Percentiles rank a stretch among this genome's conserved stretches.
Evolutionary conservation across 2,329 filamentous ascomycete genomes (phyloP).

Genomic region (Cladosporium sp.): DNA sequence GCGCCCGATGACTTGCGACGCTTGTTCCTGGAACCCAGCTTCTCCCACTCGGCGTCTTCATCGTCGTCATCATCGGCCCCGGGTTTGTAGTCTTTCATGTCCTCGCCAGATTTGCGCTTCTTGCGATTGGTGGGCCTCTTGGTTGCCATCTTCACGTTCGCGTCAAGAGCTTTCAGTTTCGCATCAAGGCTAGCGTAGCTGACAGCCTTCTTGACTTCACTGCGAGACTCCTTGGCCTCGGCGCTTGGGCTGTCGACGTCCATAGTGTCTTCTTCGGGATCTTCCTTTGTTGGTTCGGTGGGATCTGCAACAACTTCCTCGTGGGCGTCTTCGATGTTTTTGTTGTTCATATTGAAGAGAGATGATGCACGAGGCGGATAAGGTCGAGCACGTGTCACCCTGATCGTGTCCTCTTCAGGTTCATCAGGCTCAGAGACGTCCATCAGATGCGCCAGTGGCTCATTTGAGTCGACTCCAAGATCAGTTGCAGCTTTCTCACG

Average conservation of each 20-base stretch:
- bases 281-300: conserved; percentile 1
- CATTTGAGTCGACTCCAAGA: conserved; percentile 10
- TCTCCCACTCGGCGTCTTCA: conserved; percentile 28
- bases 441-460: conserved; percentile 27
- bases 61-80: conserved; percentile 23
- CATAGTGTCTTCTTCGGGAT: conserved; percentile 4
- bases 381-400: conserved; percentile 23
- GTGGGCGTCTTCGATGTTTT: conserved; percentile 23
- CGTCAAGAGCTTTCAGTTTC: conserved; percentile 35
- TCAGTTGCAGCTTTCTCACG: conserved; percentile 21
- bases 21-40: conserved; percentile 32
- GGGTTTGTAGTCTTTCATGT: conserved; percentile 35
- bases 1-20: conserved; percentile 35
- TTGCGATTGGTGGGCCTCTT: conserved; percentile 36
- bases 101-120: conserved; percentile 44
- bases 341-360: conserved; percentile 29
- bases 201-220: conserved; percentile 3
- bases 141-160: conserved; percentile 27
- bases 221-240: conserved; percentile 11
- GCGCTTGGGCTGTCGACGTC: conserved; percentile 21
- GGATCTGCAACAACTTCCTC: background rate
- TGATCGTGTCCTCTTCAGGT: conserved; percentile 28
- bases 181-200: conserved; percentile 30
- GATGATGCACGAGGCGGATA: conserved; percentile 30
- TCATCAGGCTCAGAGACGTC: conserved; percentile 25